A percentile compares a stretch with the other conserved stretches of the same genome.
These are phyloP conservation scores for Mortierella sp. DNA, from an alignment of 371 early-diverging fungal species.

Conservation along the genomic window DNA sequence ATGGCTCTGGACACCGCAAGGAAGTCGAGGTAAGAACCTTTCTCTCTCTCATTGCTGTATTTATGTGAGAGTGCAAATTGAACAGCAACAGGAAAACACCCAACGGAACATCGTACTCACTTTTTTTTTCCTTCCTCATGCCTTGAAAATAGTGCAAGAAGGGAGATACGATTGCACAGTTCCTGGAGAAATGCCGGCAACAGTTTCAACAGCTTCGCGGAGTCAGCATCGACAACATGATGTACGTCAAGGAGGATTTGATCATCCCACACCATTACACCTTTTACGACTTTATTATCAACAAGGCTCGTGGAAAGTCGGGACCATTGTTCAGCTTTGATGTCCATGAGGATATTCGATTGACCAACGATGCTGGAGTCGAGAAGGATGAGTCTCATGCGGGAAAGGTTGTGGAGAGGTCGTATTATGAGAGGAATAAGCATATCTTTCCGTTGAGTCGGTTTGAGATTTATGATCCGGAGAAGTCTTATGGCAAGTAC, in stretches of 20 bases:
- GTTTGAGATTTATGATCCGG: constrained; percentile 95
- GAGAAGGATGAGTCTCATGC: constrained; percentile 97
- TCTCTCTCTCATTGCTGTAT: not conserved
- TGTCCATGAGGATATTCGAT: constrained; percentile 94
- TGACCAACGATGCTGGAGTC: constrained; percentile 86
- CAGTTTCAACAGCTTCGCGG: constrained; percentile 88
- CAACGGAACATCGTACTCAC: not conserved
- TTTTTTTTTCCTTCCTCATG: not conserved
- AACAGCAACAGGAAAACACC: too few species aligned
- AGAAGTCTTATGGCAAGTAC: constrained; percentile 91
- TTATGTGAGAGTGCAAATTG: not conserved
- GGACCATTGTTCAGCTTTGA: constrained; percentile 96
- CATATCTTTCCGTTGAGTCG: constrained; percentile 96
- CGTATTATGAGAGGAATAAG: constrained; percentile 97
- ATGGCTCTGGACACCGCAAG: constrained; percentile 95
- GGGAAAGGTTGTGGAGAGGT: constrained; percentile 93
- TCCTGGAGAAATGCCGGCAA: constrained; percentile 85
- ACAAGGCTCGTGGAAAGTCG: constrained; percentile 96
- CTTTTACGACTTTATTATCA: constrained; percentile 97
- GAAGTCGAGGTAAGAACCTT: constrained; percentile 71
- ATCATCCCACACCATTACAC: constrained; percentile 97
- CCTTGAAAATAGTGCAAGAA: constrained; percentile 76
- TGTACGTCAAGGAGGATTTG: constrained; percentile 96
- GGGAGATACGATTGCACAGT: constrained; percentile 91
- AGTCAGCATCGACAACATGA: constrained; percentile 87